Evolutionary conservation across 176 grass and related monocot species (phyloP).

Genomic region (Oryza longistaminata): DNA sequence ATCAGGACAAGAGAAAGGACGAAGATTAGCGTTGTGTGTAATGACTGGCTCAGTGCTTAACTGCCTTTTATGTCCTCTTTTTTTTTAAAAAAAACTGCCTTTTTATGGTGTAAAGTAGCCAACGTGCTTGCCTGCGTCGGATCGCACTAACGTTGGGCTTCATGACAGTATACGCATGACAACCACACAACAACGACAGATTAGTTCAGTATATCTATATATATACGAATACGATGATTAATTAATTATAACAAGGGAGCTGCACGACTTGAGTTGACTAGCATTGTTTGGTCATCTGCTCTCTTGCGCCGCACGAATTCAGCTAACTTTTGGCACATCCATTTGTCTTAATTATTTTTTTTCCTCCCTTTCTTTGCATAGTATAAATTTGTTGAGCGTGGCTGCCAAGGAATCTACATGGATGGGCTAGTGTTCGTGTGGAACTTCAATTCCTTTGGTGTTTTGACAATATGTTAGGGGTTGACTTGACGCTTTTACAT

Average conservation of each 20-base stretch:
- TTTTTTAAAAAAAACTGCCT: background rate
- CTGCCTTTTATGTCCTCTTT: background rate
- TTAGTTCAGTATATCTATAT: background rate
- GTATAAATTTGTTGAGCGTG: background rate
- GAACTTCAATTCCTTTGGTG: background rate
- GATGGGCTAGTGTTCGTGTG: background rate
- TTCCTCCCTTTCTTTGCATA: background rate
- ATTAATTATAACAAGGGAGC: background rate
- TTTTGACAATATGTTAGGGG: background rate
- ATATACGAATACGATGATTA: background rate
- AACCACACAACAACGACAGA: background rate
- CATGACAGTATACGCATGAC: background rate
- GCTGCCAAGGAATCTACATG: background rate
- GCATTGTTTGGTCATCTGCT: background rate
- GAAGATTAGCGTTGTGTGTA: background rate
- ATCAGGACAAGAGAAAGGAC: background rate
- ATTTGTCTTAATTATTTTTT: background rate
- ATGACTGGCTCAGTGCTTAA: background rate
- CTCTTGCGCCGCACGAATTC: slow-evolving; percentile 33
- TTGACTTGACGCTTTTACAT: background rate
- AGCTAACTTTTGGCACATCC: background rate
- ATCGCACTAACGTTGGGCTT: slow-evolving; percentile 11
- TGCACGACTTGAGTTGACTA: background rate
- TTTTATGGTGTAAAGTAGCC: background rate
- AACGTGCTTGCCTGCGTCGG: background rate